A percentile compares a stretch with the other conserved stretches of the same genome.
Evolutionary conservation across 345 rosid genomes (phyloP).

Genomic region (Citrus reticulata): DNA sequence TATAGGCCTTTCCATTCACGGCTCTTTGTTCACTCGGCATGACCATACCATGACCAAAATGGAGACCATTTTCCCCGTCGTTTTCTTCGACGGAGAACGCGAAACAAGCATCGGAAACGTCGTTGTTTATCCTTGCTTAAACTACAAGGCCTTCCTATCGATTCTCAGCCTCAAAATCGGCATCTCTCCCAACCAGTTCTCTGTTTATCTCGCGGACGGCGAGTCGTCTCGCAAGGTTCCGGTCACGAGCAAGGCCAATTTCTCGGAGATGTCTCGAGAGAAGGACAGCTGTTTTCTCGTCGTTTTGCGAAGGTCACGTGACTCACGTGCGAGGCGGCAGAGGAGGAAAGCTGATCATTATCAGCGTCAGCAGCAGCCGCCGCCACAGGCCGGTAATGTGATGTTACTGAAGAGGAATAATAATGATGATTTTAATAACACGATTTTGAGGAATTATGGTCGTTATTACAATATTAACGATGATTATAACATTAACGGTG

Average conservation of each 20-base stretch:
- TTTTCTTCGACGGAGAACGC: constrained; percentile 47
- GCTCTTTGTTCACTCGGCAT: background rate
- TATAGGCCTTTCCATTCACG: background rate
- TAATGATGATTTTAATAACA: background rate
- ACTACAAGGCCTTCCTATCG: constrained; percentile 30
- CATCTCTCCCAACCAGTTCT: constrained; percentile 40
- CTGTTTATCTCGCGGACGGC: constrained; percentile 26
- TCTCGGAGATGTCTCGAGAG: constrained; percentile 26
- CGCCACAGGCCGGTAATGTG: constrained; percentile 7
- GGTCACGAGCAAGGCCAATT: constrained; percentile 34
- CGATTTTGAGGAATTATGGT: background rate
- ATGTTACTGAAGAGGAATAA: constrained; percentile 34
- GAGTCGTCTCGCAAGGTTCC: constrained; percentile 17
- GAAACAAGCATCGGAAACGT: constrained; percentile 34
- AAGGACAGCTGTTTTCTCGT: constrained; percentile 30
- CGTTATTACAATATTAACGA: background rate
- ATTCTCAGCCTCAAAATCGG: constrained; percentile 33
- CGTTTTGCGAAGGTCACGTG: constrained; percentile 26
- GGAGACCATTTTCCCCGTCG: constrained; percentile 24
- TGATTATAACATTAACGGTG: background rate
- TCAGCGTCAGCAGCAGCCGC: background rate
- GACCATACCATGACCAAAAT: background rate
- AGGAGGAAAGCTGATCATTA: constrained; percentile 11
- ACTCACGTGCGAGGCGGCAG: constrained; percentile 30
- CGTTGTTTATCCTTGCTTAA: constrained; percentile 23